A percentile compares a stretch with the other conserved stretches of the same genome.
phyloP scores from a whole-genome alignment of 2,329 filamentous ascomycete species.

The Penicillium sp. region DNA sequence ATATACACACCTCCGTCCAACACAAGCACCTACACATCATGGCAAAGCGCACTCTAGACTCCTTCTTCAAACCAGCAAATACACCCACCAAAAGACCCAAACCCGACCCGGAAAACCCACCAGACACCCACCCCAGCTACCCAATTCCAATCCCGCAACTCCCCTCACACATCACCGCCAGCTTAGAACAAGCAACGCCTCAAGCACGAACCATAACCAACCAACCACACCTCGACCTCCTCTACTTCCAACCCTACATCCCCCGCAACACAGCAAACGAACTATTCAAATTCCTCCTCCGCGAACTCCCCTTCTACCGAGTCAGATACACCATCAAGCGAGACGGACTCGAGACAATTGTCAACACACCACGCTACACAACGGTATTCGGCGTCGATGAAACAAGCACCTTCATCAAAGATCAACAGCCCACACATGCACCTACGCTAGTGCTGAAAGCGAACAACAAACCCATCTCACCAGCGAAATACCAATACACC shows the following conservation, averaged over 20 bases:
- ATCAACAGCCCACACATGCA: too few species aligned
- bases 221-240: slow-evolving; percentile 64
- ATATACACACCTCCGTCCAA: neutral
- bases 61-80: slow-evolving; percentile 57
- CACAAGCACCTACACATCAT: slow-evolving; percentile 14
- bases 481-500: slow-evolving; percentile 52
- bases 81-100: slow-evolving; percentile 41
- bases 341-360: slow-evolving; percentile 56
- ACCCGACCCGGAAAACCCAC: slow-evolving; percentile 18
- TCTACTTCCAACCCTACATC: slow-evolving; percentile 72
- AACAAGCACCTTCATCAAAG: slow-evolving; percentile 53
- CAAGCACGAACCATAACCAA: slow-evolving; percentile 56
- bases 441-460: too few species aligned
- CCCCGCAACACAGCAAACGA: slow-evolving; percentile 51
- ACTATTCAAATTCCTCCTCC: slow-evolving; percentile 65
- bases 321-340: slow-evolving; percentile 69
- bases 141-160: slow-evolving; percentile 50
- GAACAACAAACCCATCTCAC: slow-evolving; percentile 38
- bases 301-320: slow-evolving; percentile 69
- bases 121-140: slow-evolving; percentile 48
- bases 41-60: slow-evolving; percentile 60
- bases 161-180: slow-evolving; percentile 36
- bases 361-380: slow-evolving; percentile 59
- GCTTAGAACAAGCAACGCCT: slow-evolving; percentile 37
- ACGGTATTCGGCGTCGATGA: slow-evolving; percentile 59